Evolutionary conservation across 169 alveolate genomes (phyloP).

Genomic region (Theileria orientalis): DNA sequence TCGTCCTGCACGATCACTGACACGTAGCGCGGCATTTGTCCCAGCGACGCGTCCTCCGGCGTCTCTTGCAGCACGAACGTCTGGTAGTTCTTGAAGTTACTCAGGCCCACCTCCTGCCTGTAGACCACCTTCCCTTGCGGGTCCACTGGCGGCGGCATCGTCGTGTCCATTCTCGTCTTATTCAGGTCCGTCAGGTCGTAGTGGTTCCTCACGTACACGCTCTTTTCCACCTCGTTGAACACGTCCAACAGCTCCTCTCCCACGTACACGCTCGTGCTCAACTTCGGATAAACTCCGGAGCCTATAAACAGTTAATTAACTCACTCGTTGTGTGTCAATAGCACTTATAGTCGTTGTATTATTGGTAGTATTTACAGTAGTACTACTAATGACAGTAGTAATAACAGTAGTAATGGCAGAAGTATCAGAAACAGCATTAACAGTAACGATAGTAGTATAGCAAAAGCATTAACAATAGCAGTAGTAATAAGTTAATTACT

Average conservation of each 20-base stretch:
- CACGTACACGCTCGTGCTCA: constrained; percentile 88
- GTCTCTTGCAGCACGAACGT: constrained; percentile 91
- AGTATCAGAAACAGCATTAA: too few species aligned
- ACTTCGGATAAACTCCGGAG: constrained; percentile 89
- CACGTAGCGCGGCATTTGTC: constrained; percentile 95
- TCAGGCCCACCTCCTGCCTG: constrained; percentile 90
- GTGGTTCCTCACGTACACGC: constrained; percentile 79
- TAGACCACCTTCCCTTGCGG: constrained; percentile 73
- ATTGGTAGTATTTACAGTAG: too few species aligned
- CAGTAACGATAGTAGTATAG: too few species aligned
- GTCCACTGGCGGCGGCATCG: constrained; percentile 75
- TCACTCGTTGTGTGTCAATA: too few species aligned
- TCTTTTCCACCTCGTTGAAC: constrained; percentile 80
- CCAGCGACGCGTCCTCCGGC: constrained; percentile 98
- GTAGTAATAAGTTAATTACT: too few species aligned
- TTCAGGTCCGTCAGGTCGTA: constrained; percentile 74
- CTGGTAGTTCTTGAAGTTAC: constrained; percentile 91
- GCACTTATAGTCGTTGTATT: too few species aligned
- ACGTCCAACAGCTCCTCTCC: constrained; percentile 86
- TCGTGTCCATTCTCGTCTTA: constrained; percentile 66
- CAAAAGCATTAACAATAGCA: too few species aligned
- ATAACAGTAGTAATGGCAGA: too few species aligned
- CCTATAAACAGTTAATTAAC: background rate
- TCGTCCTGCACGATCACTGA: constrained; percentile 93
- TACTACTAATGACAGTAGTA: too few species aligned